Evolutionary conservation across 106 monocot genomes (phyloP), one percentile per base, ranked within the genome.

Genomic region (Ottelia alismoides): DNA sequence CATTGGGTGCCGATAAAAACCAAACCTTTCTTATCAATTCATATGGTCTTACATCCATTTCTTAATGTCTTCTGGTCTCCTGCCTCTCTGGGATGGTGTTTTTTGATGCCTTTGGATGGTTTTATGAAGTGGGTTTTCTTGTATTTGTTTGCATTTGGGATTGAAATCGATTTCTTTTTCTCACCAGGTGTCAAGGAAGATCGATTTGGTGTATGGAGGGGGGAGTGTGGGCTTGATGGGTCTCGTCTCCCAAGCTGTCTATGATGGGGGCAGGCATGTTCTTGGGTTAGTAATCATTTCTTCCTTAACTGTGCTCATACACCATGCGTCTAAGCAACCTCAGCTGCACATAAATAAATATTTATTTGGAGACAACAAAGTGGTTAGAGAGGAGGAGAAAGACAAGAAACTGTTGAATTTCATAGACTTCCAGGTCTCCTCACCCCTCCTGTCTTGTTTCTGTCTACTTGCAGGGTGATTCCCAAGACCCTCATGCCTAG

Each of bases 131-230:
- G 55, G 55, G 28, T 30, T 30, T 1, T 43, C 25, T 22, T 27
- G 26, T 18, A 16, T 14, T 54, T 28, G 29, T 28, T 28, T 28
- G 27, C 19, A 29, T 14, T 54, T 1, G 53, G 25, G 56, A 32
- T 56, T 4, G 20, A 31, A 56, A 56, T 7, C 24, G 28, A 12
- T 20, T n/a, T n/a, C n/a, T 32, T 43, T 20, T 24, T 52, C 25
- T 52, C 31, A 30, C 22, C 28, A 55, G 54, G 54, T 55, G 1
- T 14, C 54, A 7, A 55, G 54, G 22, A 55, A 55, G 30, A 55
- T 55, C 16, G 54, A 55, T 55, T 30, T 55, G 29, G 54, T 55
- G 28, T 55, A 55, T n/a, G 54, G 54, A n/a, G 54, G 54, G n/a
- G 54, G 54, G n/a, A 55, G 54, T 29, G 54, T 55, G 6, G 54